A percentile compares a stretch with the other conserved stretches of the same genome.
Conservation (phyloP, 139 green algal species). For the Marvania coccoides region DNA sequence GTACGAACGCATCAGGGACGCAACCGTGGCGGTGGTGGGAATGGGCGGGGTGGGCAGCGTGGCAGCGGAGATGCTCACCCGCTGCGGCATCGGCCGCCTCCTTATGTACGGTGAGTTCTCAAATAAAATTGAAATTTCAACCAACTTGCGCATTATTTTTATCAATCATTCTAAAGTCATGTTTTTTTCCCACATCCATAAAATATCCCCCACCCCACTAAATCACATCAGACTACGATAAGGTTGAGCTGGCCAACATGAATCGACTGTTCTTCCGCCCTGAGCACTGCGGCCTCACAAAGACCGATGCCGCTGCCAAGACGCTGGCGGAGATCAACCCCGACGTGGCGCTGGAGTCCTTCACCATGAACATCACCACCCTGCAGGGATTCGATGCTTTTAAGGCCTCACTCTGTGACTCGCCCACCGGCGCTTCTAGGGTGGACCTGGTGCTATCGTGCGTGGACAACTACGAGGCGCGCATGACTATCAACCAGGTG, state of each 20-base stretch:
- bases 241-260: conserved; percentile 98
- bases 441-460: conserved; percentile 93
- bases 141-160: too few relatives aligned
- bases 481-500: conserved; percentile 96
- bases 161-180: neutral
- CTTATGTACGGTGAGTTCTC: conserved; percentile 69
- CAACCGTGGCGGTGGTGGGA: conserved; percentile 78
- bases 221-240: conserved; percentile 75
- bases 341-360: conserved; percentile 81
- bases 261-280: conserved; percentile 97
- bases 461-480: conserved; percentile 98
- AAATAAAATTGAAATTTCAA: too few relatives aligned
- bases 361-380: conserved; percentile 95
- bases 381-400: conserved; percentile 84
- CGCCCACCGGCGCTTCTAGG: conserved; percentile 22
- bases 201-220: neutral
- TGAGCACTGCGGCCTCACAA: conserved; percentile 93
- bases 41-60: conserved; percentile 92
- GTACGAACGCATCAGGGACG: conserved; percentile 79
- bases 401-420: conserved; percentile 33
- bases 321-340: conserved; percentile 92
- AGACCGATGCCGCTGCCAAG: conserved; percentile 84
- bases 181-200: neutral
- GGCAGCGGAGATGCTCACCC: conserved; percentile 93
- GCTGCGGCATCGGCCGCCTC: conserved; percentile 87